phyloP scores from a whole-genome alignment of 1,139 yeast genomes.

The Yamadazyma oceani region DNA sequence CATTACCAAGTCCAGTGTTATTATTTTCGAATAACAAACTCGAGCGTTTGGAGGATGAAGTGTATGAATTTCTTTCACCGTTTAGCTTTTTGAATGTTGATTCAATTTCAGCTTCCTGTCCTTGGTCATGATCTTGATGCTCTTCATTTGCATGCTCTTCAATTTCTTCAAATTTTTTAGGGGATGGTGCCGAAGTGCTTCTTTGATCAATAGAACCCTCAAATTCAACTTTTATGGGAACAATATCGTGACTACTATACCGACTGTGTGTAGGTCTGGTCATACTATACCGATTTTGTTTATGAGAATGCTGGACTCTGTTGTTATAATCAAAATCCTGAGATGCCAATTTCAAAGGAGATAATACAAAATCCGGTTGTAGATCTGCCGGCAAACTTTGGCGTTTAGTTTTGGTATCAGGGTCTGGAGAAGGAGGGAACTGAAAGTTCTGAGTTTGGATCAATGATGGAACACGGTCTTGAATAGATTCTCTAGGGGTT shows the following conservation, averaged over 20 bases:
- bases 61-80: constrained; percentile 12
- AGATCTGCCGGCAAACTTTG: constrained; percentile 38
- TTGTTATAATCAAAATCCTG: constrained; percentile 10
- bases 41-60: constrained; percentile 38
- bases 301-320: constrained; percentile 12
- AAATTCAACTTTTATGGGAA: constrained; percentile 48
- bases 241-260: constrained; percentile 45
- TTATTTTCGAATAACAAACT: constrained; percentile 32
- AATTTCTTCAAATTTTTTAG: constrained; percentile 13
- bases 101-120: constrained; percentile 7
- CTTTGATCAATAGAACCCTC: constrained; percentile 25
- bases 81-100: constrained; percentile 13
- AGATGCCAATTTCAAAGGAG: constrained; percentile 41
- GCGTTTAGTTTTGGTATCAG: constrained; percentile 25
- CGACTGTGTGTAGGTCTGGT: constrained; percentile 39
- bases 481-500: constrained; percentile 11
- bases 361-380: constrained; percentile 41
- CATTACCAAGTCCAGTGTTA: constrained; percentile 27
- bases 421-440: constrained; percentile 41
- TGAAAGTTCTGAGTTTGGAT: constrained; percentile 17
- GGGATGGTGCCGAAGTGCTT: constrained; percentile 31
- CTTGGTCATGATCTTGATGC: neutral
- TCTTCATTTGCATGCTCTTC: constrained; percentile 11
- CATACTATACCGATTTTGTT: constrained; percentile 25
- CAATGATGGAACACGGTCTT: constrained; percentile 16